Percentiles rank a stretch among this genome's conserved stretches.
These are phyloP conservation scores for Diaporthe vaccinii DNA, from an alignment of 2,329 filamentous ascomycete genomes.

Conservation along the genomic window DNA sequence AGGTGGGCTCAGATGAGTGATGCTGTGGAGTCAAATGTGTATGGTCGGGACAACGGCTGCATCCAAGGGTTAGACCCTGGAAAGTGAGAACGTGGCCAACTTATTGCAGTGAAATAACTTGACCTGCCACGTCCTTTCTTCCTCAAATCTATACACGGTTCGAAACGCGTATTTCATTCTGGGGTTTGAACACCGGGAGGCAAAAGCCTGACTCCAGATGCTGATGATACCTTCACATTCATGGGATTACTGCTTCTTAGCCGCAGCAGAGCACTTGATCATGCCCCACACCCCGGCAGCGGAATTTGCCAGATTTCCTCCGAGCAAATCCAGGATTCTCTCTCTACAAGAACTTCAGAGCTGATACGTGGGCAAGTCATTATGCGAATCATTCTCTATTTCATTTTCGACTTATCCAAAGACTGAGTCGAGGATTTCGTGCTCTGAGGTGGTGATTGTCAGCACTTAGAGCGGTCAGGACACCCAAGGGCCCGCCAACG, in stretches of 20 bases:
- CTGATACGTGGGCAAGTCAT: neutral
- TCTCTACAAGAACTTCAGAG: neutral
- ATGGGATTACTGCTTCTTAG: neutral
- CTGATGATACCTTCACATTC: neutral
- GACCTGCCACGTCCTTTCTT: neutral
- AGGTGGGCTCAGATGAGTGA: neutral
- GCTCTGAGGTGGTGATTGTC: neutral
- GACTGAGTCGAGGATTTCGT: neutral
- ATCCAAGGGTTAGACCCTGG: slow-evolving; percentile 2
- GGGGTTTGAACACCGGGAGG: neutral
- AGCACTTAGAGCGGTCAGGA: slow-evolving; percentile 9
- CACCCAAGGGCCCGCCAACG: neutral
- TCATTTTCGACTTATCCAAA: too few species aligned
- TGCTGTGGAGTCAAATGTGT: neutral
- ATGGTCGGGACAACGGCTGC: neutral
- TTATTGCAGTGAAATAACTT: too few species aligned
- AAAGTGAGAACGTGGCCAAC: neutral
- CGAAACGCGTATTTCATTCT: neutral
- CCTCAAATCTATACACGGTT: neutral
- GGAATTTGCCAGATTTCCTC: neutral
- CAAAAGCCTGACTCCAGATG: neutral
- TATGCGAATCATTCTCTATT: neutral
- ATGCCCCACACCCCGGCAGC: neutral
- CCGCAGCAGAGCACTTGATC: neutral
- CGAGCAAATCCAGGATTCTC: neutral